Evolutionary conservation across 2,329 filamentous ascomycete genomes (phyloP).

Genomic region (Pleomassaria siparia): DNA sequence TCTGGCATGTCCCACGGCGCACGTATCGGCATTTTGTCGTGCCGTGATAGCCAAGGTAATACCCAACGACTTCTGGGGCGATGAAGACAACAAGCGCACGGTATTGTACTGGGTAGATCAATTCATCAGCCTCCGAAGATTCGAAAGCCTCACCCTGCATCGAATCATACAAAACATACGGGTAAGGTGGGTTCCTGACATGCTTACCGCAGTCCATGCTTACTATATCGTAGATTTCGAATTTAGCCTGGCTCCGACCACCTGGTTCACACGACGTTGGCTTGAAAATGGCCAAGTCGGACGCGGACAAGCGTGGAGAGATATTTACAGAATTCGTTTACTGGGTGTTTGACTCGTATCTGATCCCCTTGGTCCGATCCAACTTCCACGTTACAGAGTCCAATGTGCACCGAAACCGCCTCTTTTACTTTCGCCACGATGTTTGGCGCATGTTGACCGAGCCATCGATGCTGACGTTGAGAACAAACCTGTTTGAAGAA

Average conservation of each 20-base stretch:
- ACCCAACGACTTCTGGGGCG: slow-evolving; percentile 74
- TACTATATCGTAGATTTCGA: slow-evolving; percentile 57
- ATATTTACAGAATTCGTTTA: slow-evolving; percentile 85
- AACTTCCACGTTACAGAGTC: slow-evolving; percentile 97
- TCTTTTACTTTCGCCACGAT: slow-evolving; percentile 96
- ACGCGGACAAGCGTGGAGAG: slow-evolving; percentile 74
- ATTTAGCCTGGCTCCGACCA: slow-evolving; percentile 72
- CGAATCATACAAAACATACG: slow-evolving; percentile 75
- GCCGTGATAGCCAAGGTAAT: slow-evolving; percentile 72
- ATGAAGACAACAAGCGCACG: slow-evolving; percentile 61
- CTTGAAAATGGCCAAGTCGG: slow-evolving; percentile 69
- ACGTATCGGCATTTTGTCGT: slow-evolving; percentile 85
- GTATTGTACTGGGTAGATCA: slow-evolving; percentile 71
- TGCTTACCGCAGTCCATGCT: slow-evolving; percentile 12
- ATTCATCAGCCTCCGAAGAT: slow-evolving; percentile 77
- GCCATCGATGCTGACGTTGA: slow-evolving; percentile 69
- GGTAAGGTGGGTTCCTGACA: slow-evolving; percentile 48
- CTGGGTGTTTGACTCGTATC: slow-evolving; percentile 86
- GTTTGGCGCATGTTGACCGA: slow-evolving; percentile 79
- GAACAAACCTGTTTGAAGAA: slow-evolving; percentile 75
- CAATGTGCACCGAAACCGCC: slow-evolving; percentile 71
- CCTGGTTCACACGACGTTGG: slow-evolving; percentile 44
- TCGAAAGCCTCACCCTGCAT: slow-evolving; percentile 79
- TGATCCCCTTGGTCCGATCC: slow-evolving; percentile 81
- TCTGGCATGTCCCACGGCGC: slow-evolving; percentile 65